phyloP scores from a whole-genome alignment of 495 filamentous ascomycete species.

The Penicilliopsis zonata region DNA sequence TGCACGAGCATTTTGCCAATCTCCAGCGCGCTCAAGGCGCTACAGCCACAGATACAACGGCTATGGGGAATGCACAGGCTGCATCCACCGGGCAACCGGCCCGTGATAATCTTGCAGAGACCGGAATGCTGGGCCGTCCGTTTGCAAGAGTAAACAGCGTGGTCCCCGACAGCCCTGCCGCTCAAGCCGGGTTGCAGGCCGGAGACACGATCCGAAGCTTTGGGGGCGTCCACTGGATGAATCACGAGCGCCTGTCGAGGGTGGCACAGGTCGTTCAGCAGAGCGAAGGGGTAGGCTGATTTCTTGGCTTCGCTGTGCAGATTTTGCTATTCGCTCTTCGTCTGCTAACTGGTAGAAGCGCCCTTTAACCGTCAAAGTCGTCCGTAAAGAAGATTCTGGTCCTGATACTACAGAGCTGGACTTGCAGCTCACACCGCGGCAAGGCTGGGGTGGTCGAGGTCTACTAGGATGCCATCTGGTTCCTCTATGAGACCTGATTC shows the following conservation, averaged over 20 bases:
- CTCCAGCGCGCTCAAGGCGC: constrained; percentile 18
- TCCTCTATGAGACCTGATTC: constrained; percentile 50
- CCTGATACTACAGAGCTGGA: constrained; percentile 41
- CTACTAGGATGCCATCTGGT: constrained; percentile 81
- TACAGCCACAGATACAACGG: constrained; percentile 16
- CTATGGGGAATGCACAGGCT: constrained; percentile 10
- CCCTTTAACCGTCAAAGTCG: constrained; percentile 57
- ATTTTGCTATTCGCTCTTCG: no score
- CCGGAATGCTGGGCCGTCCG: constrained; percentile 44
- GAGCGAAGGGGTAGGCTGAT: constrained; percentile 73
- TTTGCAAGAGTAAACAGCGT: constrained; percentile 92
- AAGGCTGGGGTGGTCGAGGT: constrained; percentile 81
- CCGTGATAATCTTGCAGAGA: constrained; percentile 7
- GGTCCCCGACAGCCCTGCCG: constrained; percentile 66
- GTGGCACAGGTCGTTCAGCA: constrained; percentile 75
- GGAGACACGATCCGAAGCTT: constrained; percentile 82
- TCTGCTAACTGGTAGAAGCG: constrained; percentile 32
- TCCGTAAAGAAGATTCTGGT: constrained; percentile 33
- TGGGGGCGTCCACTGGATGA: constrained; percentile 66
- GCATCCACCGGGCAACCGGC: constrained; percentile 8
- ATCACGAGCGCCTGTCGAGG: constrained; percentile 75
- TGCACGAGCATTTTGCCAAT: constrained; percentile 59
- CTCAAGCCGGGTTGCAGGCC: constrained; percentile 64
- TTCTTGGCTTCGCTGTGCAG: background rate
- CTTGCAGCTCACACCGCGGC: constrained; percentile 58